Conservation (phyloP, 2,329 filamentous ascomycete species). For the Exophiala aquamarina region DNA sequence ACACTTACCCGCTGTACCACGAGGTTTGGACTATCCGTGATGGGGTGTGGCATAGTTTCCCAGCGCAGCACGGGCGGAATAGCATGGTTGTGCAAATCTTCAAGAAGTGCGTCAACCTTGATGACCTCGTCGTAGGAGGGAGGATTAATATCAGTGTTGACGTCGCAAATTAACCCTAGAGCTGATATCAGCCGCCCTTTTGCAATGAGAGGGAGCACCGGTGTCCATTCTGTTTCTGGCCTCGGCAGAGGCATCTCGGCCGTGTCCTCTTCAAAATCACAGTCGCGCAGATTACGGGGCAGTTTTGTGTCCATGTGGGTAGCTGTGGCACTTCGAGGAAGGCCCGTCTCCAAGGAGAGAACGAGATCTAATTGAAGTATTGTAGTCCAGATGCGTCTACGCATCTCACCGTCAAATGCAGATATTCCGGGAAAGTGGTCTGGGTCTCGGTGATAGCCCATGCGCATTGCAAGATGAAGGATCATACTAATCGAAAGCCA, state of each 20-base stretch:
- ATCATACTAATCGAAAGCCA: slow-evolving; percentile 56
- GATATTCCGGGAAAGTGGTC: slow-evolving; percentile 54
- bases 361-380: slow-evolving; percentile 58
- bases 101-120: slow-evolving; percentile 36
- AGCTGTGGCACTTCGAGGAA: slow-evolving; percentile 60
- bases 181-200: slow-evolving; percentile 37
- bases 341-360: slow-evolving; percentile 62
- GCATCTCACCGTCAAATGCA: slow-evolving; percentile 56
- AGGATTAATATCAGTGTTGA: slow-evolving; percentile 35
- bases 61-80: slow-evolving; percentile 30
- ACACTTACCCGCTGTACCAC: slow-evolving; percentile 30
- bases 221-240: slow-evolving; percentile 55
- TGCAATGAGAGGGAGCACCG: slow-evolving; percentile 38
- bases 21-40: slow-evolving; percentile 31
- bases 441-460: slow-evolving; percentile 61
- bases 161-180: slow-evolving; percentile 40
- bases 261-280: slow-evolving; percentile 56
- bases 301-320: slow-evolving; percentile 59
- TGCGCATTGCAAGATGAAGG: slow-evolving; percentile 59
- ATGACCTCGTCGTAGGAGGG: slow-evolving; percentile 38
- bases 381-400: slow-evolving; percentile 42
- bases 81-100: slow-evolving; percentile 32
- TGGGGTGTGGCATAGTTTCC: slow-evolving; percentile 30
- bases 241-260: slow-evolving; percentile 52
- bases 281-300: slow-evolving; percentile 60